Evolutionary conservation across 2,329 filamentous ascomycete species (phyloP).

Genomic region (Rachicladosporium sp.): DNA sequence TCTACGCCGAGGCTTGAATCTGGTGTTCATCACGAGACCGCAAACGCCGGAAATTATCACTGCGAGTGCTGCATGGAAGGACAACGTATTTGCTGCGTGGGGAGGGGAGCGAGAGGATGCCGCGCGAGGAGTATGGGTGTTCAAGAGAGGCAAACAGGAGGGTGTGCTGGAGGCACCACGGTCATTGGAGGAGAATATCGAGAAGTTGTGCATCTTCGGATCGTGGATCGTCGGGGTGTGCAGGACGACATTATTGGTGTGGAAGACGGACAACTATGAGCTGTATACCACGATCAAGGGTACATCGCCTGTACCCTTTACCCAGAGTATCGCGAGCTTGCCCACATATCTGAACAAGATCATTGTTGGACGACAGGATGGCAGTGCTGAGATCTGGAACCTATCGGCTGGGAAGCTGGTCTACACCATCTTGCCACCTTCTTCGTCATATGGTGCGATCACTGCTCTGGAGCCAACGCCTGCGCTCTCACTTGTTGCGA

Average conservation of each 20-base stretch:
- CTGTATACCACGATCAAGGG: slow-evolving; percentile 74
- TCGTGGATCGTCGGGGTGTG: slow-evolving; percentile 81
- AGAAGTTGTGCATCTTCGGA: slow-evolving; percentile 70
- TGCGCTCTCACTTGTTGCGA: slow-evolving; percentile 71
- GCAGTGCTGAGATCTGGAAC: slow-evolving; percentile 94
- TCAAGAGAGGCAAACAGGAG: slow-evolving; percentile 78
- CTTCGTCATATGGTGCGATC: slow-evolving; percentile 62
- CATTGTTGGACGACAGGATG: slow-evolving; percentile 75
- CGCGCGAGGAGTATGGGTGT: slow-evolving; percentile 69
- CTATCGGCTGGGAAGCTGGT: slow-evolving; percentile 81
- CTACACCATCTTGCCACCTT: slow-evolving; percentile 73
- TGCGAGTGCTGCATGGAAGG: slow-evolving; percentile 76
- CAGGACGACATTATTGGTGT: slow-evolving; percentile 67
- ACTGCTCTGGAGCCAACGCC: slow-evolving; percentile 77
- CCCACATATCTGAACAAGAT: slow-evolving; percentile 95
- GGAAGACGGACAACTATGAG: slow-evolving; percentile 71
- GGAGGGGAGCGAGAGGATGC: slow-evolving; percentile 46
- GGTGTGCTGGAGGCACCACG: slow-evolving; percentile 59
- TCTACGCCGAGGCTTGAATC: slow-evolving; percentile 73
- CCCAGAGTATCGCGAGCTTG: slow-evolving; percentile 71
- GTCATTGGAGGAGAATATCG: slow-evolving; percentile 57
- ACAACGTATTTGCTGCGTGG: slow-evolving; percentile 82
- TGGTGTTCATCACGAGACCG: slow-evolving; percentile 86
- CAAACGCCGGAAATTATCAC: slow-evolving; percentile 80
- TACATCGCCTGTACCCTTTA: slow-evolving; percentile 51